phyloP scores from a whole-genome alignment of 345 rosid genomes.

The Mercurialis annua region DNA sequence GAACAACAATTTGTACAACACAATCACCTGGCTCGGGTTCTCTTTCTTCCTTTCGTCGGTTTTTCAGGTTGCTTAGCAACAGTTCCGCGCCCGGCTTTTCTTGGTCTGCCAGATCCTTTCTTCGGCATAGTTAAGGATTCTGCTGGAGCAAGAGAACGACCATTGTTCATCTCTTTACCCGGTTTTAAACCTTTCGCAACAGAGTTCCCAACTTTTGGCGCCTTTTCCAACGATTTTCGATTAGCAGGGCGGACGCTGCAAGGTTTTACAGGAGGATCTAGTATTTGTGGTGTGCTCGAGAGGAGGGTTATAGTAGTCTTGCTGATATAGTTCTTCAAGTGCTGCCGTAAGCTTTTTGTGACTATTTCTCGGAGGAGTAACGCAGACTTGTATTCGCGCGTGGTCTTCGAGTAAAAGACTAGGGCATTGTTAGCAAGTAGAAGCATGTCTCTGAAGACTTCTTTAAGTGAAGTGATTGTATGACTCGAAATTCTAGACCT shows the following conservation, averaged over 20 bases:
- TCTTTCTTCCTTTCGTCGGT: constrained; percentile 45
- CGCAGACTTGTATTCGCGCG: constrained; percentile 80
- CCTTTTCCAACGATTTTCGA: constrained; percentile 19
- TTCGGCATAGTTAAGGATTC: constrained; percentile 35
- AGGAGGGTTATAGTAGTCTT: constrained; percentile 26
- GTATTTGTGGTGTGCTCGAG: constrained; percentile 22
- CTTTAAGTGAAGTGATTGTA: constrained; percentile 44
- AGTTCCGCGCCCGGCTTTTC: constrained; percentile 27
- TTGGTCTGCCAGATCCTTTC: constrained; percentile 31
- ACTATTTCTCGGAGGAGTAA: constrained; percentile 52
- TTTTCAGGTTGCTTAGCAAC: constrained; percentile 24
- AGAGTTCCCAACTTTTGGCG: constrained; percentile 21
- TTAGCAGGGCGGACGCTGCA: constrained; percentile 32
- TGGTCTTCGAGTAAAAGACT: constrained; percentile 69
- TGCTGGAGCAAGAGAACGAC: constrained; percentile 33
- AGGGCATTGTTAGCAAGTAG: constrained; percentile 72
- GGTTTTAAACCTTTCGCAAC: constrained; percentile 27
- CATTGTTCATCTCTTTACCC: constrained; percentile 28
- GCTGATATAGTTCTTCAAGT: constrained; percentile 31
- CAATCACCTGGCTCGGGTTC: constrained; percentile 41
- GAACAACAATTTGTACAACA: constrained; percentile 15
- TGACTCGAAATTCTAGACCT: constrained; percentile 50
- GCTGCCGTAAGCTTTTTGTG: constrained; percentile 43
- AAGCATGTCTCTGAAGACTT: constrained; percentile 65
- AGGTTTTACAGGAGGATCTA: constrained; percentile 41